phyloP scores from a whole-genome alignment of 441 rosid genomes.

The Erodium trifolium region DNA sequence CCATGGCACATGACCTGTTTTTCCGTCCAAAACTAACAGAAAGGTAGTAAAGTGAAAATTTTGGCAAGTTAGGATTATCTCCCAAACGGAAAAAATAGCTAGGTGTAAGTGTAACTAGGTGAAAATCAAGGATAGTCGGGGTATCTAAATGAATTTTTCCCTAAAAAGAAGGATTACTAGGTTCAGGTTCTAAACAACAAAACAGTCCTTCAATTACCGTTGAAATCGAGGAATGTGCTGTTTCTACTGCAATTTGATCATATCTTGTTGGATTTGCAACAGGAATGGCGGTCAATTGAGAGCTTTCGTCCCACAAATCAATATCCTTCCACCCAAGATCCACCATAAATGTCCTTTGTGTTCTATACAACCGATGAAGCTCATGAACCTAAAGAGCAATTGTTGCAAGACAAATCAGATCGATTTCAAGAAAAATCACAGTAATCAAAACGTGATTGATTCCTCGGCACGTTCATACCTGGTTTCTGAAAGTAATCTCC shows the following conservation, averaged over 20 bases:
- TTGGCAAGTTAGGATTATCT: too few relatives aligned
- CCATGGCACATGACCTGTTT: too few relatives aligned
- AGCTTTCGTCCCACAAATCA: conserved; percentile 22
- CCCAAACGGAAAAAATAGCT: too few relatives aligned
- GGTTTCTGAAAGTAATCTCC: conserved; percentile 35
- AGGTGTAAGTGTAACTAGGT: too few relatives aligned
- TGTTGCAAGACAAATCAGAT: conserved; percentile 11
- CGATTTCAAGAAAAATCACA: neutral
- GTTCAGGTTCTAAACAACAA: too few relatives aligned
- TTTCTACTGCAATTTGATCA: conserved; percentile 17
- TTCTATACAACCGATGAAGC: conserved; percentile 35
- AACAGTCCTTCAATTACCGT: conserved; percentile 26
- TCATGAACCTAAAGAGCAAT: conserved; percentile 33
- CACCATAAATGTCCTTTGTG: conserved; percentile 36
- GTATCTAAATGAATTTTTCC: too few relatives aligned
- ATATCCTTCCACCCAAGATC: conserved; percentile 23
- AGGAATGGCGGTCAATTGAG: conserved; percentile 18
- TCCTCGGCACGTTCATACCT: conserved; percentile 26
- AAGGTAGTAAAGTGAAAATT: too few relatives aligned
- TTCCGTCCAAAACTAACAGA: too few relatives aligned
- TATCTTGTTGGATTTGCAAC: conserved; percentile 14
- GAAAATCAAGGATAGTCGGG: too few relatives aligned
- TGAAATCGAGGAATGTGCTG: conserved; percentile 15
- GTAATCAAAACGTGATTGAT: too few relatives aligned
- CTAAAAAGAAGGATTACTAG: neutral